Base-by-base conservation (phyloP, 2,329 filamentous ascomycete species). In the Cordyceps farinosa region DNA sequence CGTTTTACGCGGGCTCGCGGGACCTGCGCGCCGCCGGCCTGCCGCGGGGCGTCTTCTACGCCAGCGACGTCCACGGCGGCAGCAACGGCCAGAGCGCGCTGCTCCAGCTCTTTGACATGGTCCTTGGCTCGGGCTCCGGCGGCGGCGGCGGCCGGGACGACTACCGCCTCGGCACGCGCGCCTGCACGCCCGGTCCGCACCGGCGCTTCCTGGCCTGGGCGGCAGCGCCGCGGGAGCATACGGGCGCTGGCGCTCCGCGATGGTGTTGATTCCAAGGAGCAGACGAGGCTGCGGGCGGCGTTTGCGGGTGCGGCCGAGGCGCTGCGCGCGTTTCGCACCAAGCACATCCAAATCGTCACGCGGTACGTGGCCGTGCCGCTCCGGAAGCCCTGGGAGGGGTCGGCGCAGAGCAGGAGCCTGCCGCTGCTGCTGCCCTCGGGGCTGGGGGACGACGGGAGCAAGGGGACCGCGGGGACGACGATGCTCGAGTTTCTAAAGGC, bases 61-160 rank as follows among this genome's bases (percentile, higher is more conserved):
- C 7, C 10, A 91, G 96, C 67, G 84, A 90, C 62, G 89, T 87
- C 1, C 80, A 85, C 2, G 88, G 87, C 1, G 79, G 79, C 3
- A 96, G 91, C 74, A 97, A 97, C 70, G 94, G 92, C 0, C 94
- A 98, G 75, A 94, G 90, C 74, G 96, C 91, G 1, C 80, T 97
- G 47, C 92, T 98, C 64, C 92, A 97, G 70, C 95, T 97, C 77
- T 91, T 97, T 75, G 93, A 98, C 72, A 84, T 96, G 15, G 85
- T 92, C 0, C 82, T 97, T 22, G 22, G 22, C 22, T 22, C 22
- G 0, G 91, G 92, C 1, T 83, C 97, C 17, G 50, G 48, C 48
- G 29, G 11, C 51, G 17, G 51, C 34, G 34, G 34, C 50, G 30
- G 50, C 22, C 34, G 29, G n/a, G 36, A 55, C 22, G 38, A 55